These are phyloP conservation scores for Dendrocalamus sinicus DNA, from an alignment of 176 grass and related monocot species.

Conservation along the genomic window DNA sequence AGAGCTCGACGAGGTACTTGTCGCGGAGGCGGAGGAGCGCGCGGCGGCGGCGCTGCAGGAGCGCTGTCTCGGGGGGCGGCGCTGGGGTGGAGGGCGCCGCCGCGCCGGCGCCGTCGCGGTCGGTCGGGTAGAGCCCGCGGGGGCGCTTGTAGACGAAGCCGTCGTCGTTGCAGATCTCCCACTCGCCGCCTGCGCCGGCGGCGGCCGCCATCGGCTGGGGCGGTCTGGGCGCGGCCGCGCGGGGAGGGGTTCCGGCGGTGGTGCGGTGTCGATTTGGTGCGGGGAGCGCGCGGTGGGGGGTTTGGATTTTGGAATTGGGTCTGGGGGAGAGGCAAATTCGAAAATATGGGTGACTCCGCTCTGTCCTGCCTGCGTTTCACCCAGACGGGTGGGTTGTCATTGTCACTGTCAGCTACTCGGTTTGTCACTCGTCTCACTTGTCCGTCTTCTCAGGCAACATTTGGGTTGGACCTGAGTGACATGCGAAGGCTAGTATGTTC, in stretches of 20 bases:
- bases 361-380: too few species aligned
- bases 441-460: too few species aligned
- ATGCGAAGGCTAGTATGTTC: too few species aligned
- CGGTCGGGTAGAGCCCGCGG: constrained; percentile 21
- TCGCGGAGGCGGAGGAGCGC: constrained; percentile 53
- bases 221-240: not conserved
- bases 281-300: not conserved
- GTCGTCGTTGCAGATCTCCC: constrained; percentile 54
- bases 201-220: not conserved
- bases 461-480: too few species aligned
- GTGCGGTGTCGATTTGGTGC: not conserved
- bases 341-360: not conserved
- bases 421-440: too few species aligned
- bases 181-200: constrained; percentile 27
- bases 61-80: constrained; percentile 14
- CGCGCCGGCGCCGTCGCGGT: not conserved
- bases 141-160: constrained; percentile 76
- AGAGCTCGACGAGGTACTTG: constrained; percentile 54
- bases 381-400: too few species aligned
- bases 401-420: too few species aligned
- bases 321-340: not conserved
- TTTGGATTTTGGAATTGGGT: not conserved
- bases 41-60: constrained; percentile 45
- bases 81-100: constrained; percentile 6
- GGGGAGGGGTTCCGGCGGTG: not conserved